These are phyloP conservation scores for Dendrobium nobile DNA, from an alignment of 106 monocot genomes.

Conservation along the genomic window DNA sequence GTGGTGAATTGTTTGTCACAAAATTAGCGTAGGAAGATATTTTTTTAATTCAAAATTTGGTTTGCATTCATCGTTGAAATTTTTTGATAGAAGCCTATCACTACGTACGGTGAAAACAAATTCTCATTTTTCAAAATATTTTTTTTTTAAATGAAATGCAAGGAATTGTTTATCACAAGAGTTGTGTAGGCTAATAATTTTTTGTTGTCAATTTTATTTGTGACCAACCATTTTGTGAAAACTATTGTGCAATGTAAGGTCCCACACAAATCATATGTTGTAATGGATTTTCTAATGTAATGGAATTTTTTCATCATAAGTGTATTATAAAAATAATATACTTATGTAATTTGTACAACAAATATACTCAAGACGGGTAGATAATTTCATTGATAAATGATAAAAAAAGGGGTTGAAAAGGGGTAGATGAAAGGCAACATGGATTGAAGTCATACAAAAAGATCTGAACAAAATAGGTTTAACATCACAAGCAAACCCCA, in stretches of 20 bases:
- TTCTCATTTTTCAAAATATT: not conserved
- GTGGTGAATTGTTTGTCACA: too few relatives aligned
- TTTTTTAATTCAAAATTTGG: too few relatives aligned
- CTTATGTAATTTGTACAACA: not conserved
- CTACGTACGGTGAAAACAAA: too few relatives aligned
- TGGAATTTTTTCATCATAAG: not conserved
- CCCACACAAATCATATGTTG: not conserved
- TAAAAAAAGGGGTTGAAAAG: not conserved
- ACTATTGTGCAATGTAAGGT: not conserved
- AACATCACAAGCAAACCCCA: not conserved
- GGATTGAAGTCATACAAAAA: not conserved
- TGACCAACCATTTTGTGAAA: not conserved
- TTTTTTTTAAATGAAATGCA: not conserved
- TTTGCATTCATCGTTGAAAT: too few relatives aligned
- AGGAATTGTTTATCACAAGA: not conserved
- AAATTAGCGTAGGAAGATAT: too few relatives aligned
- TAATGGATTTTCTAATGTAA: not conserved
- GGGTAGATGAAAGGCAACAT: not conserved
- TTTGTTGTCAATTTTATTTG: not conserved
- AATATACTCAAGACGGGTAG: not conserved
- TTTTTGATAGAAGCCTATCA: too few relatives aligned
- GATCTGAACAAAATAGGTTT: not conserved
- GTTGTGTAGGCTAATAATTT: not conserved
- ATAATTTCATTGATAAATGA: not conserved
- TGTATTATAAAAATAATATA: not conserved